These are phyloP conservation scores for Gynandropsis gynandra DNA, from an alignment of 345 rosid species.

Conservation along the genomic window DNA sequence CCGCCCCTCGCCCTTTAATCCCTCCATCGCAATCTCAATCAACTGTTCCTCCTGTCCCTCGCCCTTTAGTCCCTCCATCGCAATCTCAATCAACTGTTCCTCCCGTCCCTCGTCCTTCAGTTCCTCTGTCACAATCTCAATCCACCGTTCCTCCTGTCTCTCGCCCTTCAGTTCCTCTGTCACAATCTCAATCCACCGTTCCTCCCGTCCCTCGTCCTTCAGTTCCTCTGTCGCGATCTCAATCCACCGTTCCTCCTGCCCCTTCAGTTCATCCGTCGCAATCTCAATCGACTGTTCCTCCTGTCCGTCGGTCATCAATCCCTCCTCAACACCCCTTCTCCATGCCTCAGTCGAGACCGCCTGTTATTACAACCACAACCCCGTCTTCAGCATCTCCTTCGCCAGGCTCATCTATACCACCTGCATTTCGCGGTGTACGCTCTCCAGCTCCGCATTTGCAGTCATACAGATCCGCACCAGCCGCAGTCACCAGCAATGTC, in stretches of 20 bases:
- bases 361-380: slow-evolving; percentile 16
- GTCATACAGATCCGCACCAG: slow-evolving; percentile 17
- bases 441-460: slow-evolving; percentile 21
- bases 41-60: no score
- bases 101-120: background rate
- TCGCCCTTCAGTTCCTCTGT: slow-evolving; percentile 1
- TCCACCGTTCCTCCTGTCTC: no score
- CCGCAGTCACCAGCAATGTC: background rate
- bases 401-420: slow-evolving; percentile 14
- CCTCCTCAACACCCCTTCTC: background rate
- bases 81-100: no score
- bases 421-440: background rate
- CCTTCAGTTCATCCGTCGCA: slow-evolving; percentile 9
- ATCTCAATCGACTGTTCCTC: no score
- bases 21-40: no score
- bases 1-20: no score
- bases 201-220: background rate
- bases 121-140: background rate
- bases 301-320: no score
- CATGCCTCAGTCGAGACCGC: slow-evolving; percentile 15
- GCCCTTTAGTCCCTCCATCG: no score
- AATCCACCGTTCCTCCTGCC: slow-evolving; percentile 3
- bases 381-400: slow-evolving; percentile 1
- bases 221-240: slow-evolving; percentile 11
- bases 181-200: no score